Base-by-base conservation (phyloP, 345 rosid genomes). In the Citrus sp. region DNA sequence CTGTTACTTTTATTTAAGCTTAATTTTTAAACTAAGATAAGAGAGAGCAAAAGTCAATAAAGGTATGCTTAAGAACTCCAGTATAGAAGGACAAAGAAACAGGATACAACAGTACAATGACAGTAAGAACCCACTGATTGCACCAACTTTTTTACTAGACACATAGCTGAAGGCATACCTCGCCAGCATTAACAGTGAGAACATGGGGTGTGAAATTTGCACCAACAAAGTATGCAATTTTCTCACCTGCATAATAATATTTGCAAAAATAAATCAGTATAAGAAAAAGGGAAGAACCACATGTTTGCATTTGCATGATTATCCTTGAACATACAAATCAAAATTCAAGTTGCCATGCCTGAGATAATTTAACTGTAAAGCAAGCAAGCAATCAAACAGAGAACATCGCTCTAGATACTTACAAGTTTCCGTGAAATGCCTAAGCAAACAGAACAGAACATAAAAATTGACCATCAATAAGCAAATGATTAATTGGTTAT, bases 171-270 rank as follows among this genome's bases (percentile, higher is more conserved):
- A 55, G 51, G 62, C 91, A 75, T 89, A 94, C 99, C 98, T 96
- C 99, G 38, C 98, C 98, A 74, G 98, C 78, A 81, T 90, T 87
- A 54, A 96, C 97, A 51, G 92, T 89, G 82, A 96, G 81, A 75
- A 94, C 88, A 84, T 94, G 97, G 75, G 99, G 97, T 0, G 90
- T 94, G 83, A 96, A 92, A 85, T 92, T 88, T 68, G 90, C 90
- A 65, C 92, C 90, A 16, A 86, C 94, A 62, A 84, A 83, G 83
- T 89, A 87, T 12, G 91, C 80, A 63, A 87, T 79, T 81, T 81
- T 76, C 63, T 88, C 90, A 75, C 88, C 99, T 90, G 71, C 74
- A 71, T 42, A 83, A 18, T 1, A 77, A 65, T 6, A 40, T 46
- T 64, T 56, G 21, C 2, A 5, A 22, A 66, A 76, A 70, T 9